phyloP scores from a whole-genome alignment of 768 basidiomycete species.

The Leucocoprinus leucothites region DNA sequence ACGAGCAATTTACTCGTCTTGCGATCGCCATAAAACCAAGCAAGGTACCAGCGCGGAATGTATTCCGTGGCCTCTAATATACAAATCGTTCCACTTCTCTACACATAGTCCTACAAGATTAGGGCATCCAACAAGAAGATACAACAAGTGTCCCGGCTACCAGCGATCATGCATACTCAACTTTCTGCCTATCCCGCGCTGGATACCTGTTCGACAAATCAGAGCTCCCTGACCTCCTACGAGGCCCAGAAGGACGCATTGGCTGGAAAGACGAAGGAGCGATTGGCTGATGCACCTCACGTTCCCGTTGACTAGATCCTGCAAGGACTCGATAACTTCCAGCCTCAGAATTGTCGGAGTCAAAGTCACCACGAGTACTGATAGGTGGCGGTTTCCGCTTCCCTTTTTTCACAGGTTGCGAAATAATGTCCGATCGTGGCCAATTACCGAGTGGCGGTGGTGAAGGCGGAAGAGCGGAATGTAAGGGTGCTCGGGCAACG shows the following conservation, averaged over 20 bases:
- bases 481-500: slow-evolving; percentile 19
- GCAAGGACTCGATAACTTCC: neutral
- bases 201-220: neutral
- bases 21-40: too few species aligned
- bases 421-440: slow-evolving; percentile 44
- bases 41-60: neutral
- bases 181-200: neutral
- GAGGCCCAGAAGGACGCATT: neutral
- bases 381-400: slow-evolving; percentile 22
- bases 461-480: slow-evolving; percentile 22
- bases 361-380: neutral
- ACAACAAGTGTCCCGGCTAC: neutral
- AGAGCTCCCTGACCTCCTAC: slow-evolving; percentile 6
- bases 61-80: too few species aligned
- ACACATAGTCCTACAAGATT: slow-evolving; percentile 5
- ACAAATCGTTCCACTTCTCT: neutral
- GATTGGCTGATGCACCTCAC: neutral
- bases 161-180: neutral
- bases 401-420: slow-evolving; percentile 23
- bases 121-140: neutral
- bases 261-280: slow-evolving; percentile 4
- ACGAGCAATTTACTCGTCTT: too few species aligned
- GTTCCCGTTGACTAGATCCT: neutral
- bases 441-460: slow-evolving; percentile 52
- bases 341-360: neutral